phyloP scores from a whole-genome alignment of 2,329 filamentous ascomycete species.

The Fusarium dlaminii region DNA sequence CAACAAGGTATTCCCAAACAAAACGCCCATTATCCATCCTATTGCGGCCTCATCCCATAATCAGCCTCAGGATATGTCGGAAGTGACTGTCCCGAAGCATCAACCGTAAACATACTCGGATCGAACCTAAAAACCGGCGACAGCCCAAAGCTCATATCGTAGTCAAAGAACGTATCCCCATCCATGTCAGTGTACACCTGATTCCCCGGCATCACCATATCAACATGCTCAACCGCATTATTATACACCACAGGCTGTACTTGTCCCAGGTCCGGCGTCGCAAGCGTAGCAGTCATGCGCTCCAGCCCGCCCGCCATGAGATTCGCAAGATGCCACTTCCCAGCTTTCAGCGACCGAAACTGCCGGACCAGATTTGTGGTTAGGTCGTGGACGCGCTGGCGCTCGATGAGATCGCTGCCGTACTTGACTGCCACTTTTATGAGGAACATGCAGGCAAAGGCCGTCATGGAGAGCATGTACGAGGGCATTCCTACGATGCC shows the following conservation, averaged over 20 bases:
- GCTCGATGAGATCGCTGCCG: slow-evolving; percentile 54
- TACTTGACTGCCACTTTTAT: slow-evolving; percentile 58
- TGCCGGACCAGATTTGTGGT: slow-evolving; percentile 52
- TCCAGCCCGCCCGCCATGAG: slow-evolving; percentile 60
- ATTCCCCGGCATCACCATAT: slow-evolving; percentile 28
- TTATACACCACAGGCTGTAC: slow-evolving; percentile 5
- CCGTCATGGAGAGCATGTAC: slow-evolving; percentile 63
- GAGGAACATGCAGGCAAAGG: slow-evolving; percentile 62
- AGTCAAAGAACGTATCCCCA: slow-evolving; percentile 42
- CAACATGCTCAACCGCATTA: slow-evolving; percentile 27
- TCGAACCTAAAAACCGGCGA: slow-evolving; percentile 44
- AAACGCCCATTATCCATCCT: background rate
- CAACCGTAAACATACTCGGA: slow-evolving; percentile 39
- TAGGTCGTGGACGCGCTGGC: slow-evolving; percentile 50
- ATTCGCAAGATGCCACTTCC: slow-evolving; percentile 58
- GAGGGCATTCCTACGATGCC: slow-evolving; percentile 57
- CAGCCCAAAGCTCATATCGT: slow-evolving; percentile 44
- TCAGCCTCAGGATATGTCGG: slow-evolving; percentile 38
- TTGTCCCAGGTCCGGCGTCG: slow-evolving; percentile 3
- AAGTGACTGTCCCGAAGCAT: slow-evolving; percentile 37
- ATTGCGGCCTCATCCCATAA: slow-evolving; percentile 34
- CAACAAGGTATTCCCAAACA: slow-evolving; percentile 5
- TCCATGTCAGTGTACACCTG: slow-evolving; percentile 39
- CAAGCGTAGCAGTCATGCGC: slow-evolving; percentile 47
- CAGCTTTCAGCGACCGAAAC: slow-evolving; percentile 53